These are phyloP conservation scores for Paspalum notatum DNA, from an alignment of 176 grass and related monocot genomes.

Conservation along the genomic window DNA sequence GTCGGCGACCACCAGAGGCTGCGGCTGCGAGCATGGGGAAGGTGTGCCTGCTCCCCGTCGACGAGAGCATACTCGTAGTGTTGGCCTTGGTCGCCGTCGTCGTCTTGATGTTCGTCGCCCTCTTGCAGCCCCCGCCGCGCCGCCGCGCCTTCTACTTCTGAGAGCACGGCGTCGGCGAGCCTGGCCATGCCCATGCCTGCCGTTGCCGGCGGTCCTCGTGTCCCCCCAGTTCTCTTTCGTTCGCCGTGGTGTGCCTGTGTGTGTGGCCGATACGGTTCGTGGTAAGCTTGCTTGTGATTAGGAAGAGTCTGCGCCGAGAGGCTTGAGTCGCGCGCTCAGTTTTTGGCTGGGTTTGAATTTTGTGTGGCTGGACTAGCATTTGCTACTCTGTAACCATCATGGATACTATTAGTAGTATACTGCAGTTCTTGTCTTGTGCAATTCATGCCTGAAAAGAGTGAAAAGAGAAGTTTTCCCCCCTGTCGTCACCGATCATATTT, in stretches of 20 bases:
- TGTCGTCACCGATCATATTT: background rate
- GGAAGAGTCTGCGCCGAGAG: background rate
- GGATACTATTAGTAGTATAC: background rate
- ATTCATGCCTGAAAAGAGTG: background rate
- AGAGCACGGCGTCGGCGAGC: background rate
- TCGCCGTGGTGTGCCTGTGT: background rate
- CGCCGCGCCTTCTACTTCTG: conserved; percentile 18
- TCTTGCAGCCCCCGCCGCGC: background rate
- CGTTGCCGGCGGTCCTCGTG: background rate
- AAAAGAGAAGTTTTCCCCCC: background rate
- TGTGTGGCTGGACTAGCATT: background rate
- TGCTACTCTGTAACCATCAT: background rate
- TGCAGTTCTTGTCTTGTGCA: background rate
- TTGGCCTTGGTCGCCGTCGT: conserved; percentile 26
- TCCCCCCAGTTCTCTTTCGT: background rate
- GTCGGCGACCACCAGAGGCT: background rate
- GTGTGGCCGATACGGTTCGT: background rate
- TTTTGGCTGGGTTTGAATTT: background rate
- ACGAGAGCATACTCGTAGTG: conserved; percentile 30
- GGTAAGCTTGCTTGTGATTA: background rate
- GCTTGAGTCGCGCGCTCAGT: background rate
- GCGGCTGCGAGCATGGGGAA: conserved; percentile 39
- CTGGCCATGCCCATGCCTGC: background rate
- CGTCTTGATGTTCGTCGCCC: background rate
- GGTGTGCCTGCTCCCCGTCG: conserved; percentile 39